phyloP scores from a whole-genome alignment of 2,329 filamentous ascomycete genomes.

The Trichoderma lentiforme region DNA sequence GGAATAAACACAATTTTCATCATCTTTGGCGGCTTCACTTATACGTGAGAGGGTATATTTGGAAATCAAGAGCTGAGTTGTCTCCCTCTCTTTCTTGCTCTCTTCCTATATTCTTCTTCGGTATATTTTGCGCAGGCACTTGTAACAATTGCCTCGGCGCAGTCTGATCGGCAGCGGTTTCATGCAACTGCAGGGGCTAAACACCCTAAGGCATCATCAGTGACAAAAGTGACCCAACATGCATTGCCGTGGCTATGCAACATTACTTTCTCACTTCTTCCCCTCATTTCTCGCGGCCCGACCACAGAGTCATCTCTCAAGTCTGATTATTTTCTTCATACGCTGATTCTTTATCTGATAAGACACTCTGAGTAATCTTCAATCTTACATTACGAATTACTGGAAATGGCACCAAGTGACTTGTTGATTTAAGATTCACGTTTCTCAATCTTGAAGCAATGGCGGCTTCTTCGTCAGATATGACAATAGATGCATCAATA shows the following conservation, averaged over 20 bases:
- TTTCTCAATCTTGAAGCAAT: neutral
- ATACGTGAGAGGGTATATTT: neutral
- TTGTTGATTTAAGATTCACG: too few species aligned
- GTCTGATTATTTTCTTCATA: neutral
- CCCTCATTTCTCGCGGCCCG: too few species aligned
- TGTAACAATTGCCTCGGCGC: too few species aligned
- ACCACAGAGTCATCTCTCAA: neutral
- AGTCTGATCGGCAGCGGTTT: neutral
- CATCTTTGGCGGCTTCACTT: neutral
- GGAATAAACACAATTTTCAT: neutral
- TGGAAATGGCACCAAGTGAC: too few species aligned
- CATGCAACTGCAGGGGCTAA: neutral
- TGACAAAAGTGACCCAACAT: neutral
- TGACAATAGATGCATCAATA: neutral
- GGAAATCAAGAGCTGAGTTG: too few species aligned
- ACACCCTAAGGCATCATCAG: neutral
- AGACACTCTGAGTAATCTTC: rapidly evolving
- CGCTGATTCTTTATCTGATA: too few species aligned
- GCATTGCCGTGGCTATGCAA: neutral
- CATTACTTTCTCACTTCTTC: neutral
- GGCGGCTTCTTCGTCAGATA: neutral
- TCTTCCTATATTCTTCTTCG: too few species aligned
- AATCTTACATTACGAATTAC: too few species aligned
- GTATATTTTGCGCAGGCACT: neutral
- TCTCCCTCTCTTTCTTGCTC: too few species aligned